These are phyloP conservation scores for Saccharomyces hybrid DNA, from an alignment of 1,139 yeast species.

Conservation along the genomic window DNA sequence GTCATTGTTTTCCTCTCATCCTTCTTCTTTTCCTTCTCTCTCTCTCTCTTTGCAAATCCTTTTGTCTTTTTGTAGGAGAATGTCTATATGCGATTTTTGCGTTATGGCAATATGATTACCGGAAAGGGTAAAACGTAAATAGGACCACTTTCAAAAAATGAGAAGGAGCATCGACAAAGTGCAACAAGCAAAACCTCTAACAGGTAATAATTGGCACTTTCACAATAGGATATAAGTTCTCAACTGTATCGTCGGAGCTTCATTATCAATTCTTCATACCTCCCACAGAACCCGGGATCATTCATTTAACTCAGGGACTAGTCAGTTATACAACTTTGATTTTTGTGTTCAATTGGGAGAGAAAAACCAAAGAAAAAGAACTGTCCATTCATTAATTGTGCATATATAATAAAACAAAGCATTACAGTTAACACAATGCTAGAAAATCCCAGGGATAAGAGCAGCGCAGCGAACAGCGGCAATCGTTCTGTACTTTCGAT, in stretches of 20 bases:
- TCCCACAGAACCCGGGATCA: neutral
- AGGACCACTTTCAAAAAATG: neutral
- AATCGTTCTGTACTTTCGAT: constrained; percentile 32
- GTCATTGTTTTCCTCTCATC: neutral
- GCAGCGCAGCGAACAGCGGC: constrained; percentile 12
- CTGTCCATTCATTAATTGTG: neutral
- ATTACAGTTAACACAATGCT: neutral
- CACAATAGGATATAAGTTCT: constrained; percentile 4
- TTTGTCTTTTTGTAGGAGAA: neutral
- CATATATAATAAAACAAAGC: neutral
- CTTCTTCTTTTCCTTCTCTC: neutral
- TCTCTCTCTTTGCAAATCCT: neutral
- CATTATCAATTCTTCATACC: neutral
- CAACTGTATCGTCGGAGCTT: neutral
- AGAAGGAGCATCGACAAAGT: neutral
- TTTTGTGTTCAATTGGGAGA: neutral
- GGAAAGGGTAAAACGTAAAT: neutral
- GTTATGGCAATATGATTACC: neutral
- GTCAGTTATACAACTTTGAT: neutral
- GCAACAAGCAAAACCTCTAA: neutral
- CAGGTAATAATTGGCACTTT: constrained; percentile 7
- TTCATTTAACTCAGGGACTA: neutral
- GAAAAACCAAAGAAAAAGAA: neutral
- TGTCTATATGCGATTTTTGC: constrained; percentile 3
- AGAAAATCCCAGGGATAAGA: neutral